A percentile compares a stretch with the other conserved stretches of the same genome.
These are phyloP conservation scores for Trapa bicornis DNA, from an alignment of 345 rosid species.

Conservation along the genomic window DNA sequence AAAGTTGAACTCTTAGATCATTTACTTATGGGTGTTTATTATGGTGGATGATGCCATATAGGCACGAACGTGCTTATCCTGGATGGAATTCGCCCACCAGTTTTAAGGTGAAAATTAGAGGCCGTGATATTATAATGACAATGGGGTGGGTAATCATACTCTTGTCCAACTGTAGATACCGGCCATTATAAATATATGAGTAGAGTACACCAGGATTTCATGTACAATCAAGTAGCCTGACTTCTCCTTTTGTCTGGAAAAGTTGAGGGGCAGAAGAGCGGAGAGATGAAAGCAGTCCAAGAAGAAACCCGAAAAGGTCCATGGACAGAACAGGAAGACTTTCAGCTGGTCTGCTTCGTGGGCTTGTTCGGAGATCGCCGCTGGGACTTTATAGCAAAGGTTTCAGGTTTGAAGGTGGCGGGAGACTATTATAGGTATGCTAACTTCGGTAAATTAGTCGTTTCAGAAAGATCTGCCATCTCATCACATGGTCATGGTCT, in stretches of 20 bases:
- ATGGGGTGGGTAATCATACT: constrained; percentile 12
- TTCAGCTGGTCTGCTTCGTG: too few relatives aligned
- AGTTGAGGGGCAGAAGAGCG: constrained; percentile 3
- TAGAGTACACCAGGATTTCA: constrained; percentile 13
- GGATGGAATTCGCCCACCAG: constrained; percentile 34
- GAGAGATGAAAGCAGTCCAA: constrained; percentile 28
- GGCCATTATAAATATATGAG: constrained; percentile 37
- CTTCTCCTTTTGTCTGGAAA: constrained; percentile 8
- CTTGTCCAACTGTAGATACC: constrained; percentile 14
- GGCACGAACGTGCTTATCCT: constrained; percentile 23
- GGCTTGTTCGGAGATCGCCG: too few relatives aligned
- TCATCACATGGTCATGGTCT: constrained; percentile 20
- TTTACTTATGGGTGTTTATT: constrained; percentile 21
- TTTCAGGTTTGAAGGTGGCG: constrained; percentile 99
- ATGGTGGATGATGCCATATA: constrained; percentile 56
- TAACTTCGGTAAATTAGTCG: constrained; percentile 28
- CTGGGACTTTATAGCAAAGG: constrained; percentile 43
- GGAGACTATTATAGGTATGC: constrained; percentile 85
- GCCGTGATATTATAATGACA: constrained; percentile 24
- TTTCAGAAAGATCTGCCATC: constrained; percentile 36
- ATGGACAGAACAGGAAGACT: too few relatives aligned
- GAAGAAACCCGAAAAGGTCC: constrained; percentile 25
- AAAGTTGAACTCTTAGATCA: constrained; percentile 43
- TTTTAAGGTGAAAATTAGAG: constrained; percentile 35
- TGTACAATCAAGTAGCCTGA: constrained; percentile 19